A percentile compares a stretch with the other conserved stretches of the same genome.
Evolutionary conservation across 129 eudicot species (phyloP).

Genomic region (Arctium minus): DNA sequence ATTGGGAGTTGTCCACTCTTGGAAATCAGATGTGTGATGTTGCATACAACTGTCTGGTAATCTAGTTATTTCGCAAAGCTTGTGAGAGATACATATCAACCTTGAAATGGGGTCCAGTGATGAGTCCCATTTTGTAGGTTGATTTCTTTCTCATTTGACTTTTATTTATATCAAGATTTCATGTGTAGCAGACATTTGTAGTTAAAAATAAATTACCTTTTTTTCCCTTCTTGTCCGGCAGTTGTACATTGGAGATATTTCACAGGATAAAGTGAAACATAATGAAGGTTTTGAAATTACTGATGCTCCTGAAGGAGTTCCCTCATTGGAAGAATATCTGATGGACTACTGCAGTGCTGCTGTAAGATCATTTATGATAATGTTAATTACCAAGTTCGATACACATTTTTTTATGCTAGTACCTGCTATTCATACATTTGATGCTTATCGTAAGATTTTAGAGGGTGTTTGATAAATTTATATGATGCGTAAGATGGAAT

Average conservation of each 20-base stretch:
- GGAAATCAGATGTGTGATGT: slow-evolving; percentile 99
- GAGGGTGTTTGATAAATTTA: background rate
- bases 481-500: background rate
- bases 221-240: slow-evolving; percentile 21
- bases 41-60: slow-evolving; percentile 91
- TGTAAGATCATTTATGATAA: slow-evolving; percentile 46
- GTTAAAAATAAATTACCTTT: background rate
- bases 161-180: background rate
- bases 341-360: slow-evolving; percentile 72
- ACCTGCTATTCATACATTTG: background rate
- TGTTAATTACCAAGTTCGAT: background rate
- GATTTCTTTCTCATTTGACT: background rate
- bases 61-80: slow-evolving; percentile 9
- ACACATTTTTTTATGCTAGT: background rate
- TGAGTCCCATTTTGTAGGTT: background rate
- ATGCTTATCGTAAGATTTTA: background rate
- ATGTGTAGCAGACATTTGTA: background rate
- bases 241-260: slow-evolving; percentile 63
- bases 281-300: slow-evolving; percentile 56
- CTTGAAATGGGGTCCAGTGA: background rate
- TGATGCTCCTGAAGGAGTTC: slow-evolving; percentile 79
- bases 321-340: slow-evolving; percentile 72
- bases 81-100: background rate
- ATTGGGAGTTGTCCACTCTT: slow-evolving; percentile 96
- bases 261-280: slow-evolving; percentile 43